Evolutionary conservation across 768 basidiomycete species (phyloP).

Genomic region (Imleria badia): DNA sequence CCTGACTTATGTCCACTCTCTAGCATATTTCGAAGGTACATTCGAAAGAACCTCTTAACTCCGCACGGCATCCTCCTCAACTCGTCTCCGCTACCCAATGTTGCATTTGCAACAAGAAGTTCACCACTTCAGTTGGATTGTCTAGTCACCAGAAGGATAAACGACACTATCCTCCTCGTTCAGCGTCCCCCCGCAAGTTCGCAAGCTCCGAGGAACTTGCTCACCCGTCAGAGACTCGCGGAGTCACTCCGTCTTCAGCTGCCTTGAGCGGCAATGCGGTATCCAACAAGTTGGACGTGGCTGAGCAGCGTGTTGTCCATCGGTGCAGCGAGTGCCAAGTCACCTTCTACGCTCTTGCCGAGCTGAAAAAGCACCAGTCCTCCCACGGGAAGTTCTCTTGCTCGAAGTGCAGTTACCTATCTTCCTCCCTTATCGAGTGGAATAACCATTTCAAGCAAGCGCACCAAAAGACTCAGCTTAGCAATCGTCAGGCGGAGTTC

Average conservation of each 20-base stretch:
- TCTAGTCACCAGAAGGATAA: slow-evolving; percentile 24
- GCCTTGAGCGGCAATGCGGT: neutral
- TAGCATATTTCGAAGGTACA: slow-evolving; percentile 27
- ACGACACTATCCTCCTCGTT: slow-evolving; percentile 15
- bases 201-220: neutral
- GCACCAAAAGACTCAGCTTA: slow-evolving; percentile 11
- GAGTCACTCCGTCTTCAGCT: neutral
- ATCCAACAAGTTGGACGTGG: neutral
- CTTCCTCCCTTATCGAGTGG: slow-evolving; percentile 27
- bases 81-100: slow-evolving; percentile 17
- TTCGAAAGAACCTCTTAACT: slow-evolving; percentile 2
- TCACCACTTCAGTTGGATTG: slow-evolving; percentile 17
- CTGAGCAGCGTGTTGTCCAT: slow-evolving; percentile 7
- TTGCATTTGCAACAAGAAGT: slow-evolving; percentile 28
- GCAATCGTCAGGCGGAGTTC: slow-evolving; percentile 6
- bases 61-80: neutral
- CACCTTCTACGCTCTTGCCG: slow-evolving; percentile 13
- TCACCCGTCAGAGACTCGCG: slow-evolving; percentile 2
- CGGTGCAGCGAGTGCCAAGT: slow-evolving; percentile 21
- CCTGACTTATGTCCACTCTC: slow-evolving; percentile 4
- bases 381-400: slow-evolving; percentile 23
- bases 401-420: slow-evolving; percentile 24
- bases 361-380: slow-evolving; percentile 22
- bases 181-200: slow-evolving; percentile 3
- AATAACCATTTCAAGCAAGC: slow-evolving; percentile 26